Evolutionary conservation across 1,139 yeast genomes (phyloP), one percentile per base, ranked within the genome.

Genomic region (Hansenula lynferdii): DNA sequence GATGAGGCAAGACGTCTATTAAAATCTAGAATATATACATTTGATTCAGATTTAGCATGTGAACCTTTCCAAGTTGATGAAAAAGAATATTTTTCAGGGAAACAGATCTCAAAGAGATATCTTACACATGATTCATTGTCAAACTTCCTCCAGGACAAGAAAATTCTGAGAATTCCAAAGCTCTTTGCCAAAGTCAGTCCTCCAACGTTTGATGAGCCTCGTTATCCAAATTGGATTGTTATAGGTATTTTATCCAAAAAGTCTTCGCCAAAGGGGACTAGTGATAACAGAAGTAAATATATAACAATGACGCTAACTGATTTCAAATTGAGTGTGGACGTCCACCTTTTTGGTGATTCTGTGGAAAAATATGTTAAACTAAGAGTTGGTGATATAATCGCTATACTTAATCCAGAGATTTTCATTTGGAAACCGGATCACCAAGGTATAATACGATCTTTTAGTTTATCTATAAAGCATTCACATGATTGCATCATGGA

Each of bases 351-450:
- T 54, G 89, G 80, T 0, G 67, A 69, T 11, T 85, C 89, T 3
- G 81, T 80, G 46, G 75, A 77, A 21, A 75, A 73, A 52, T 84
- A 78, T 58, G 85, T 86, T 79, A 85, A 81, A 44, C 53, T 89
- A 4, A 67, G 76, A 34, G 69, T 77, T 2, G 97, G 98, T 0
- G 87, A 85, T 41, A 60, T 90, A 2, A 58, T 90, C 9, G 84
- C 84, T 0, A 56, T 92, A 1, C 60, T 90, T 35, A 90, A 90
- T 54, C 97, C 98, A 0, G 67, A 65, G 3, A 66, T 86, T 2
- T 70, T 67, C 43, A 64, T 67, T 2, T 69, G 62, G 54, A 59
- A 50, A 31, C 49, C 65, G 46, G 58, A 56, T 48, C 57, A 42
- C 36, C 59, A 42, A 41, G 49, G 53, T n/a, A 40, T 43, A 22